Evolutionary conservation across 1,139 yeast species (phyloP).

Genomic region (Lodderomyces parapsilosis): DNA sequence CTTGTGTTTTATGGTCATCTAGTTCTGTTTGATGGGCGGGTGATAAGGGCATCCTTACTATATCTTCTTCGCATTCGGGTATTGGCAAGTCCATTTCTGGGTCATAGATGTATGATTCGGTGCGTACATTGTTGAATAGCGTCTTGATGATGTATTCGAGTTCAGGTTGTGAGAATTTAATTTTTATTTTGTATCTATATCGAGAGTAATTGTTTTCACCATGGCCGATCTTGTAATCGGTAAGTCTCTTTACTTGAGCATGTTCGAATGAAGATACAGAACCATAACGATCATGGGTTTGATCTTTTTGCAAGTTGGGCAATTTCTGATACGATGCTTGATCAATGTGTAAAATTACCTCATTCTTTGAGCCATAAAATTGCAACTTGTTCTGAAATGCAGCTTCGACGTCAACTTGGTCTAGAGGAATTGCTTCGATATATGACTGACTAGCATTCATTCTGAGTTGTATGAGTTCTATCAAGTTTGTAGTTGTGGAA

Average conservation of each 20-base stretch:
- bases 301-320: conserved; percentile 7
- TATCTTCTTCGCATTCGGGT: not conserved
- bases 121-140: conserved; percentile 7
- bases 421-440: conserved; percentile 8
- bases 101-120: not conserved
- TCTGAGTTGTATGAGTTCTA: conserved; percentile 3
- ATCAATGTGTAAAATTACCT: conserved; percentile 1
- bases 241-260: conserved; percentile 3
- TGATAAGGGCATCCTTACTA: not conserved
- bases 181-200: conserved; percentile 6
- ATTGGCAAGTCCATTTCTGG: not conserved
- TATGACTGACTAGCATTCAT: not conserved
- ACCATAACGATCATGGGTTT: not conserved
- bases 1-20: not conserved
- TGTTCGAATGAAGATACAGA: not conserved
- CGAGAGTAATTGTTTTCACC: conserved; percentile 9
- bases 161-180: conserved; percentile 3
- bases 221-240: conserved; percentile 9
- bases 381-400: conserved; percentile 6
- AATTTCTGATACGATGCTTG: conserved; percentile 11
- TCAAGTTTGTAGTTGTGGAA: conserved; percentile 5
- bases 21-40: not conserved
- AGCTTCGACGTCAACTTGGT: conserved; percentile 2
- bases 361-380: not conserved
- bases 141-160: conserved; percentile 10